These are phyloP conservation scores for Hibiscus tridactylites DNA, from an alignment of 345 rosid genomes.

Conservation along the genomic window DNA sequence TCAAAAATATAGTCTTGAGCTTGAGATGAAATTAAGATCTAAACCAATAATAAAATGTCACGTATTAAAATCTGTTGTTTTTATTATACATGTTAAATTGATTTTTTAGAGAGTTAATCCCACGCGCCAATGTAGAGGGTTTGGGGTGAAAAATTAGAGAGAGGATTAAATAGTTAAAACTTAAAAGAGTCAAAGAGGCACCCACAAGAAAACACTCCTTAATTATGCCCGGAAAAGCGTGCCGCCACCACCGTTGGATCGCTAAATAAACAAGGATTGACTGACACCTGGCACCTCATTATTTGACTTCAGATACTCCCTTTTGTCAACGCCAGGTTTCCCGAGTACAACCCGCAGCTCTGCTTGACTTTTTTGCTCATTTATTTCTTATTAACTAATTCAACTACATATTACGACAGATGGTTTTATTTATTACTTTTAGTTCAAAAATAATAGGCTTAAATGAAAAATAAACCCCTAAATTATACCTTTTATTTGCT, in stretches of 20 bases:
- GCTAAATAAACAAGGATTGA: conserved; percentile 1
- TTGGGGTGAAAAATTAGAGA: not conserved
- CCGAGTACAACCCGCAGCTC: not conserved
- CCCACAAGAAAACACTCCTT: not conserved
- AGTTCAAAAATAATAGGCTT: too few species aligned
- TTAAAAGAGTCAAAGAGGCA: too few species aligned
- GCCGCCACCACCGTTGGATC: conserved; percentile 51
- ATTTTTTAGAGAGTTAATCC: not conserved
- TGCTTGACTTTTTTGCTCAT: too few species aligned
- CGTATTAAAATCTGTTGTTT: too few species aligned
- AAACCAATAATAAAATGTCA: too few species aligned
- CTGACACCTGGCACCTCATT: conserved; percentile 29
- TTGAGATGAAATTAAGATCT: too few species aligned
- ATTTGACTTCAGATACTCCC: not conserved
- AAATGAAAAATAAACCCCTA: too few species aligned
- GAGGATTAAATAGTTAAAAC: conserved; percentile 7
- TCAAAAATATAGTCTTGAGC: not conserved
- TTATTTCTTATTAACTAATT: too few species aligned
- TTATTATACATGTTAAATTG: too few species aligned
- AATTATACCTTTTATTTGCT: too few species aligned
- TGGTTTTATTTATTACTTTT: too few species aligned
- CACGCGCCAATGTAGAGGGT: not conserved
- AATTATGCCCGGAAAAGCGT: conserved; percentile 25
- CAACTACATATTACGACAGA: too few species aligned
- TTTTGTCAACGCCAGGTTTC: not conserved